Base-by-base conservation (phyloP, 768 basidiomycete species). In the Lentinula edodes region DNA sequence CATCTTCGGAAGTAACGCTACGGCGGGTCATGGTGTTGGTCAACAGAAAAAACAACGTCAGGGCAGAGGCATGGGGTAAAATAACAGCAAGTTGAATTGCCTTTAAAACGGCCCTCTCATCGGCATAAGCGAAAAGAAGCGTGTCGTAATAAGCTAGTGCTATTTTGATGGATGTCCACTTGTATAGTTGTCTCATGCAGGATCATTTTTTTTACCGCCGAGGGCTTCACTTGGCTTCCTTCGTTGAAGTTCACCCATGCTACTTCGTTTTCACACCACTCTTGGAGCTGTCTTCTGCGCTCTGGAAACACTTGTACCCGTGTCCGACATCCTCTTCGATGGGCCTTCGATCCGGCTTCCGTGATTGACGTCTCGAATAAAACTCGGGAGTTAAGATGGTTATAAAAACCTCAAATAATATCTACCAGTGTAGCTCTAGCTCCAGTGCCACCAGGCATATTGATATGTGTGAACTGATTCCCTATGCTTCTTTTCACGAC, bases 1-100 rank as follows among this genome's bases (percentile, higher is more conserved):
- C 71, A 9, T 78, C 77, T 0, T 63, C 51, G 3, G 45, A 46
- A 2, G 52, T 42, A 46, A 58, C 16, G 23, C 53, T 61, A 20
- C 41, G 61, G n/a, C 61, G 61, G 23, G 50, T 42, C 64, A 62
- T 62, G 43, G 23, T 39, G 6, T 38, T 23, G 28, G 39, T 34
- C 6, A 39, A 38, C 45, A 42, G 16, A 32, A 18, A 12, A 6
- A 42, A 36, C 8, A 38, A 23, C 41, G 34, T 50, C 12, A 46
- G 28, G 38, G 32, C 9, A 16, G 16, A 45, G 32, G 38, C 48
- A 51, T 50, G 45, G n/a, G 45, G 35, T 38, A 41, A 52, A 52
- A 50, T 15, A 58, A 58, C 5, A 5, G 6, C 18, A 6, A 54
- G 58, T 16, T 60, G 42, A 43, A 46, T 60, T 52, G 38, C 18